Percentiles rank a stretch among this genome's conserved stretches.
These are phyloP conservation scores for Solanum aculeatissimum DNA, from an alignment of 305 asterid species.

Conservation along the genomic window DNA sequence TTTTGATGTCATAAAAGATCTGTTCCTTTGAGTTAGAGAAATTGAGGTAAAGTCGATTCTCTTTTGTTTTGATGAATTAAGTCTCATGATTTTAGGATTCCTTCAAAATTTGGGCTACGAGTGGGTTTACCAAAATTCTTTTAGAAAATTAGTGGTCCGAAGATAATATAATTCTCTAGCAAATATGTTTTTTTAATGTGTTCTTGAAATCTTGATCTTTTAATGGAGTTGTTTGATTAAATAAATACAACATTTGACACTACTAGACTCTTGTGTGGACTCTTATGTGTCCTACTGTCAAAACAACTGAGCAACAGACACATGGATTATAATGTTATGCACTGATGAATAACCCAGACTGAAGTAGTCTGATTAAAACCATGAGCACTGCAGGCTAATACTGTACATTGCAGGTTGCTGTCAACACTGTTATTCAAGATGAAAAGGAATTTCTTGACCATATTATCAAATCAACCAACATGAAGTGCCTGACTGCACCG, in stretches of 20 bases:
- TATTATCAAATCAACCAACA: conserved; percentile 86
- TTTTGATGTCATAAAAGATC: not conserved
- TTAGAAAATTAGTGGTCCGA: not conserved
- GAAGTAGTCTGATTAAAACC: not conserved
- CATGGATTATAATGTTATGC: not conserved
- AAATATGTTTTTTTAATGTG: not conserved
- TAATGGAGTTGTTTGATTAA: not conserved
- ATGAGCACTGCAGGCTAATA: not conserved
- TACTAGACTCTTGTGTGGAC: not conserved
- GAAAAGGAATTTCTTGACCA: conserved; percentile 92
- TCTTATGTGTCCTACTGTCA: not conserved
- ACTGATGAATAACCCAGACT: not conserved
- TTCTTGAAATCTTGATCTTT: not conserved
- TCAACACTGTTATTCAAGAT: conserved; percentile 63
- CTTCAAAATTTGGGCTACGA: not conserved
- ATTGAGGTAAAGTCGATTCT: not conserved
- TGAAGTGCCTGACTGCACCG: conserved; percentile 92
- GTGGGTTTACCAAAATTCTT: not conserved
- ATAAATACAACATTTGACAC: not conserved
- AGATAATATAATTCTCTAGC: not conserved
- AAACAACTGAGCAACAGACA: not conserved
- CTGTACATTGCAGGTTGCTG: conserved; percentile 43
- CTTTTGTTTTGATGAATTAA: not conserved
- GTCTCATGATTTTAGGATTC: not conserved
- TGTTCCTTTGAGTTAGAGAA: not conserved